Base-by-base conservation (phyloP, 2,329 filamentous ascomycete species). In the Periconia digitata region DNA sequence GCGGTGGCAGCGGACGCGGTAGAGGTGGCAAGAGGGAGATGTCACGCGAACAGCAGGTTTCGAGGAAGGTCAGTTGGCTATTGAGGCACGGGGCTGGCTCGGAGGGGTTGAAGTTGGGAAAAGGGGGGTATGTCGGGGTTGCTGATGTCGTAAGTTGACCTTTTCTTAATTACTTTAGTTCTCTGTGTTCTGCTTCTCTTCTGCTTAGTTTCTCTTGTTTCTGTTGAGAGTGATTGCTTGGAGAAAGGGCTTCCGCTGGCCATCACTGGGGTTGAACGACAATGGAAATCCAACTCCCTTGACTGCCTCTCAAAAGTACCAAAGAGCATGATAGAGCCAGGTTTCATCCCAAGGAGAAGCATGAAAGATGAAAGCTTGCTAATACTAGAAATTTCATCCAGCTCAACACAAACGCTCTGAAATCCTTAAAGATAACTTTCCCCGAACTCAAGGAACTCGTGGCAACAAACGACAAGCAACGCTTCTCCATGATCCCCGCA, bases 391-490 rank as follows among this genome's bases (percentile, higher is more conserved):
- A 15, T 2, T 35, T 27, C 8, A 3, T 32, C 27, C 53, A 83
- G 78, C 75, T 87, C 29, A 72, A 74, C 60, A 84, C 81, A 67
- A 76, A 76, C 43, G 80, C 78, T 38, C 72, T 96, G 46, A 83
- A 82, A 54, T 83, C 82, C 3, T 78, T 95, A 8, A 79, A 88
- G 52, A 82, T 87, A n/a, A 88, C 86, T 0, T 81, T 96, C 48
- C 74, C 78, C 2, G 92, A 96, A 57, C 79, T 99, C 54, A 77
- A 82, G 45, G 69, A 78, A 8, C 80, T 86, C 15, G 91, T 96
- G 12, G 72, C 76, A 13, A 81, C 81, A 41, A 95, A 90, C 66
- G 89, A 92, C 64, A 99, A 99, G 75, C 88, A 96, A 72, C 88
- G 94, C 34, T 99, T 95, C 76, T 83, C 85, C 1, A 78, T 97